Evolutionary conservation across 2,329 filamentous ascomycete species (phyloP).

Genomic region (Pseudogymnoascus pannorum): DNA sequence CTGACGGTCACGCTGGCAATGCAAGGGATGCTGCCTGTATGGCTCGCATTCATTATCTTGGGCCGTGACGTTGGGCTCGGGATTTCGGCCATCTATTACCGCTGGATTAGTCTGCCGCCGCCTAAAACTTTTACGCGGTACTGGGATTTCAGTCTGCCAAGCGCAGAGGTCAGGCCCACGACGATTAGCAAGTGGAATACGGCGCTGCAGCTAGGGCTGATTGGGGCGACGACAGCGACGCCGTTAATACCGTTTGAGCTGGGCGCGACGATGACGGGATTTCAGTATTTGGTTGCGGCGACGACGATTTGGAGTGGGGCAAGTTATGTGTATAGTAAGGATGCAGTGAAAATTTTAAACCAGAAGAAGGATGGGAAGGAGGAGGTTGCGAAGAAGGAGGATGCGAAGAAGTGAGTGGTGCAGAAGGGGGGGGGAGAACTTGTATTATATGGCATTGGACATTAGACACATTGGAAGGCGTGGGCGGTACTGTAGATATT

Average conservation of each 20-base stretch:
- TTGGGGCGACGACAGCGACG: conserved; percentile 75
- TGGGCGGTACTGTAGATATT: background rate
- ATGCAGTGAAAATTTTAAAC: conserved; percentile 79
- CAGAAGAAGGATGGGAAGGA: conserved; percentile 22
- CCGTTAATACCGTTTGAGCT: conserved; percentile 62
- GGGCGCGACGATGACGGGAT: conserved; percentile 46
- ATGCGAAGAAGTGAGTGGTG: background rate
- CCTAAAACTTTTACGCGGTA: conserved; percentile 90
- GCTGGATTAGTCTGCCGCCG: conserved; percentile 86
- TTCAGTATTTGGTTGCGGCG: conserved; percentile 74
- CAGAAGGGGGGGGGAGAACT: background rate
- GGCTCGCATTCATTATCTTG: conserved; percentile 83
- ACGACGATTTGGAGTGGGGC: conserved; percentile 92
- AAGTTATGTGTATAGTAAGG: conserved; percentile 85
- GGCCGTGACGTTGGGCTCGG: conserved; percentile 79
- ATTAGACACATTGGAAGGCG: background rate
- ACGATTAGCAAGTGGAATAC: conserved; percentile 90
- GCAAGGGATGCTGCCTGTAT: conserved; percentile 77
- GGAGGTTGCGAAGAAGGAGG: conserved; percentile 8
- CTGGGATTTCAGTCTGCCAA: conserved; percentile 94
- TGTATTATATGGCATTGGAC: conserved; percentile 6
- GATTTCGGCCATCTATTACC: conserved; percentile 85
- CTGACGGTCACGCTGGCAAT: conserved; percentile 77
- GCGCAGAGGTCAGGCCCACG: conserved; percentile 75
- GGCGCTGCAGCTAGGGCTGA: conserved; percentile 77